Evolutionary conservation across 2,329 filamentous ascomycete genomes (phyloP).

Genomic region (Diaporthe sp.): DNA sequence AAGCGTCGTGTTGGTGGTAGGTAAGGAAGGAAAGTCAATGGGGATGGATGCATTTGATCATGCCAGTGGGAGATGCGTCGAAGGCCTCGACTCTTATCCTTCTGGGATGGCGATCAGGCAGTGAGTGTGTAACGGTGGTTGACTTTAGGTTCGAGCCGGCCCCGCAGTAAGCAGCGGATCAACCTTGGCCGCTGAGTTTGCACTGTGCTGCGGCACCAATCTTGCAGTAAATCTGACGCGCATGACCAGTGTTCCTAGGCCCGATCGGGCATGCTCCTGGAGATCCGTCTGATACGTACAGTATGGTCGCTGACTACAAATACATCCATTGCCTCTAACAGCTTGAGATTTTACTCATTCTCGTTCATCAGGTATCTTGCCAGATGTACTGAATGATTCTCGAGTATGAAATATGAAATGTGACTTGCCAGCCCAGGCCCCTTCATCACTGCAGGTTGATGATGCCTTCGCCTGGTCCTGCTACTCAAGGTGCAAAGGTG

Average conservation of each 20-base stretch:
- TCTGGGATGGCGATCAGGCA: background rate
- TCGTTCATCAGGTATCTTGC: background rate
- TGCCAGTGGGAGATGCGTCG: background rate
- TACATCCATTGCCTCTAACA: background rate
- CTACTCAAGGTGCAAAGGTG: background rate
- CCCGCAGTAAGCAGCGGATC: constrained; percentile 32
- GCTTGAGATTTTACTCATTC: background rate
- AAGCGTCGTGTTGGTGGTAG: background rate
- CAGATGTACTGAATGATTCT: background rate
- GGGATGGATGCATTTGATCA: background rate
- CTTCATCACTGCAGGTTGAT: background rate
- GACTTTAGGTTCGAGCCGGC: constrained; percentile 9
- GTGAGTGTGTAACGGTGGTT: background rate
- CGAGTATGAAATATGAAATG: background rate
- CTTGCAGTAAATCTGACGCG: background rate
- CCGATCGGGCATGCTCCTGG: background rate
- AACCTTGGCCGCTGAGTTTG: constrained; percentile 4
- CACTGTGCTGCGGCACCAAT: background rate
- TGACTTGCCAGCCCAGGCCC: background rate
- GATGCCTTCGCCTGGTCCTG: background rate
- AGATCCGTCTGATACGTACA: background rate
- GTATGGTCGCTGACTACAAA: background rate
- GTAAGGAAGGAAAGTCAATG: background rate
- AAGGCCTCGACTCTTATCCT: background rate
- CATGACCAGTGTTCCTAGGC: background rate